Base-by-base conservation (phyloP, 352 stramenopile genomes). In the Globisporangium nagaii region DNA sequence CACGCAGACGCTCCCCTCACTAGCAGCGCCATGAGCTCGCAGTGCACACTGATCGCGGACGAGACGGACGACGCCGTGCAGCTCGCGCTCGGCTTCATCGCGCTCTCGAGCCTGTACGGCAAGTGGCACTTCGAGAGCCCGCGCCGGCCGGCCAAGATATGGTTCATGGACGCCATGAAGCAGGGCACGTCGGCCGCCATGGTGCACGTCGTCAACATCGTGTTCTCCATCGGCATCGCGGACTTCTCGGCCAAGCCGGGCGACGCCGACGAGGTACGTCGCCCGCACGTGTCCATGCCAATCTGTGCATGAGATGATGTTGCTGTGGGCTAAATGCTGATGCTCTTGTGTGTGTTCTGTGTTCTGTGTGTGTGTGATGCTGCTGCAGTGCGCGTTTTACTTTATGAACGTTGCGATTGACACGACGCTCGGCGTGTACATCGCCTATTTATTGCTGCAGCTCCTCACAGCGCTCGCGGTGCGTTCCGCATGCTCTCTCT, bases 371-470 rank as follows among this genome's bases (percentile, higher is more conserved):
- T 6, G 35, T 30, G 47, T 13, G n/a, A n/a, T n/a, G n/a, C n/a
- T 46, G 8, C 15, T 34, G 10, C 30, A 91, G 76, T 93, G 82
- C 46, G 82, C 82, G 41, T 90, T 89, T 46, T 93, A 93, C 68
- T 93, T 93, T 53, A 87, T 93, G 72, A 93, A 90, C 53, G 82
- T 93, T 9, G 74, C 86, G 53, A 85, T 93, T 44, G 82, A 90
- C 63, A 93, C 82, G 32, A 89, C 79, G 20, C 62, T 93, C 19
- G 82, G 82, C 55, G 79, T 93, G 32, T 86, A 90, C 56, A 84
- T 93, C 59, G 82, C 81, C 12, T 93, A 86, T 68, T 60, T 88
- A 59, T 71, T 90, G 46, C 58, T 92, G 20, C 74, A 84, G 45
- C 32, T 86, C 22, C 66, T 82, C 10, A 87, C 77, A 22, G 32